Evolutionary conservation across 2,329 filamentous ascomycete genomes (phyloP), one percentile per base, ranked within the genome.

Genomic region (Aspergillus melleus): DNA sequence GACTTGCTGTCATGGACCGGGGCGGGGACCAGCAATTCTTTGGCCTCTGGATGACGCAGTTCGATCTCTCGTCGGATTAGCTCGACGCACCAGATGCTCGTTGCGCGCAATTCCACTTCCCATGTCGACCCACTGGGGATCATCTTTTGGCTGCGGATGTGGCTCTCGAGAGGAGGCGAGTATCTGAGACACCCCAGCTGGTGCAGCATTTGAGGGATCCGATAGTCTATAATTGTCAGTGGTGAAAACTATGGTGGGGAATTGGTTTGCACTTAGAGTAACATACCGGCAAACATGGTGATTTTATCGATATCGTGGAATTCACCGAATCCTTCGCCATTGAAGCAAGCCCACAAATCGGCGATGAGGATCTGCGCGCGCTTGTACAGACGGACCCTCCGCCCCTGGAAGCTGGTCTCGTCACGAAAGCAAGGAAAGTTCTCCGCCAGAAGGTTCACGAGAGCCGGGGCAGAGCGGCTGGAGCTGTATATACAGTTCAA

Each of bases 1-100:
- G 49, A 42, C 4, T 14, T 42, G 49, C 49, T 30, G n/a, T 53
- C 46, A n/a, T 44, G 22, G 9, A 11, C 49, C 20, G 36, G n/a
- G 22, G 26, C 32, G 50, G 36, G 20, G 14, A 39, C 8, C 32
- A 49, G 44, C 20, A 58, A 61, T 6, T 54, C 62, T 56, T 85
- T 81, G 1, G 88, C 83, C 10, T 89, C 87, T 1, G 92, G 90
- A 69, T 97, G 87, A 14, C 86, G 76, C 50, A 82, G 84, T 58
- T 88, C 71, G 54, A 99, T 98, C 73, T 97, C 91, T 36, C 89
- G 84, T 55, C 88, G 83, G 64, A 99, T 89, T 64, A 97, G 79
- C 75, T 99, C 95, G 1, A 98, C 90, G 62, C 91, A 95, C 93
- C 94, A 98, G 66, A 99, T 96, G 70, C 91, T 96, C 73, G 92